Evolutionary conservation across 441 rosid species (phyloP).

Genomic region (Breynia disticha): DNA sequence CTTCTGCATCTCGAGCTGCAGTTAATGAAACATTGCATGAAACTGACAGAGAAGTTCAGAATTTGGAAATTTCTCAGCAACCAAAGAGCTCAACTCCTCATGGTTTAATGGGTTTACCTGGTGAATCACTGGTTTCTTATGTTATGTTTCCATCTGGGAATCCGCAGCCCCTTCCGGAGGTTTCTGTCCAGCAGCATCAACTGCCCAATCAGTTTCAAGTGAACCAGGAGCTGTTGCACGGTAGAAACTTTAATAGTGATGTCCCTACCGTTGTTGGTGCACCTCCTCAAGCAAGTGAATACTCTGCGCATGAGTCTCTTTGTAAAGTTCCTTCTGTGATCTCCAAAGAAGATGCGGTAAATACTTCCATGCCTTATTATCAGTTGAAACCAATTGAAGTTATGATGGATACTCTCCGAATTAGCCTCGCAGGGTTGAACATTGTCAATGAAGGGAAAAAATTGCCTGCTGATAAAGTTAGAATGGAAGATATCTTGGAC

Average conservation of each 20-base stretch:
- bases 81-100: constrained; percentile 18
- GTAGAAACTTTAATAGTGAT: constrained; percentile 18
- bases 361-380: constrained; percentile 17
- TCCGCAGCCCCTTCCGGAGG: constrained; percentile 28
- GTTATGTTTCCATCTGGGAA: constrained; percentile 18
- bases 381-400: constrained; percentile 30
- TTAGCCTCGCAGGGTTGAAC: constrained; percentile 17
- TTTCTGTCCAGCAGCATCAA: constrained; percentile 20
- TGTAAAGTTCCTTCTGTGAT: constrained; percentile 19
- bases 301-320: constrained; percentile 18
- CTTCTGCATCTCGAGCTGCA: constrained; percentile 20
- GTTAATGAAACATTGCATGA: constrained; percentile 21
- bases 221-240: constrained; percentile 25
- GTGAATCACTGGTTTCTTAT: constrained; percentile 21
- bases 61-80: constrained; percentile 25
- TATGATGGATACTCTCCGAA: constrained; percentile 31
- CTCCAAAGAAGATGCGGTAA: constrained; percentile 24
- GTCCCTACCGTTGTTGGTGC: constrained; percentile 16
- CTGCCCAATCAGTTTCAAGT: constrained; percentile 22
- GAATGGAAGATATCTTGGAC: constrained; percentile 29
- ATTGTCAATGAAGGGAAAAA: constrained; percentile 26
- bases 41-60: constrained; percentile 15
- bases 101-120: constrained; percentile 19
- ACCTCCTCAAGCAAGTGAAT: constrained; percentile 26
- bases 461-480: constrained; percentile 21